Conservation (phyloP, 257 asterid species). For the Ligustrum vulgare region DNA sequence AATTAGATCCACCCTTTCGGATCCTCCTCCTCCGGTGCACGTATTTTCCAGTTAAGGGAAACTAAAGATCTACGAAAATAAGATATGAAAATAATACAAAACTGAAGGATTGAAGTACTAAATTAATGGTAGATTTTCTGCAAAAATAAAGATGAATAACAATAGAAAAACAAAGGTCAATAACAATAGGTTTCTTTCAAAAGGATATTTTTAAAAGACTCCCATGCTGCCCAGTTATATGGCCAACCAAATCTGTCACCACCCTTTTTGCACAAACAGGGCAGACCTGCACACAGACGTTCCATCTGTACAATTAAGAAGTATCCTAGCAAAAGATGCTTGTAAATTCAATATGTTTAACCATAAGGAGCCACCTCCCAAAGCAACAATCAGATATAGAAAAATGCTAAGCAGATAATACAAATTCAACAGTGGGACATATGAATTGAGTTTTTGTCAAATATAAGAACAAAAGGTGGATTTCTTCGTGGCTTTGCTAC, state of each 20-base stretch:
- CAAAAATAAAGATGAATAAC: no score
- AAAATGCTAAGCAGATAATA: neutral
- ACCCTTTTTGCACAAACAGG: slow-evolving; percentile 69
- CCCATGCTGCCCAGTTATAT: slow-evolving; percentile 72
- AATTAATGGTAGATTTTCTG: no score
- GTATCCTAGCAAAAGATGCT: neutral
- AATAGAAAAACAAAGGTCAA: neutral
- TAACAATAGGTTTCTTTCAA: slow-evolving; percentile 10
- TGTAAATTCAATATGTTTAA: neutral
- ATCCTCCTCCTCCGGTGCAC: slow-evolving; percentile 75
- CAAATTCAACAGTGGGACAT: neutral
- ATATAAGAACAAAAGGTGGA: neutral
- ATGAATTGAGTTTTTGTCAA: neutral
- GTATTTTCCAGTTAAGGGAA: slow-evolving; percentile 54
- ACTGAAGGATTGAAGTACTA: neutral
- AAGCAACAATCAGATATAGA: neutral
- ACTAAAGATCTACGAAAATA: neutral
- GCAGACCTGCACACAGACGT: slow-evolving; percentile 53
- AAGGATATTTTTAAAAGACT: slow-evolving; percentile 80
- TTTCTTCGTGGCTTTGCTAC: no score
- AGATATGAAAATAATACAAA: neutral
- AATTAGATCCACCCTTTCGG: slow-evolving; percentile 51
- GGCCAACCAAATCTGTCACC: slow-evolving; percentile 67
- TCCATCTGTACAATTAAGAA: neutral
- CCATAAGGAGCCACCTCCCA: neutral